Evolutionary conservation across 352 stramenopile species (phyloP), one percentile per base, ranked within the genome.

Genomic region (Phytophthora macrochlamydospora): DNA sequence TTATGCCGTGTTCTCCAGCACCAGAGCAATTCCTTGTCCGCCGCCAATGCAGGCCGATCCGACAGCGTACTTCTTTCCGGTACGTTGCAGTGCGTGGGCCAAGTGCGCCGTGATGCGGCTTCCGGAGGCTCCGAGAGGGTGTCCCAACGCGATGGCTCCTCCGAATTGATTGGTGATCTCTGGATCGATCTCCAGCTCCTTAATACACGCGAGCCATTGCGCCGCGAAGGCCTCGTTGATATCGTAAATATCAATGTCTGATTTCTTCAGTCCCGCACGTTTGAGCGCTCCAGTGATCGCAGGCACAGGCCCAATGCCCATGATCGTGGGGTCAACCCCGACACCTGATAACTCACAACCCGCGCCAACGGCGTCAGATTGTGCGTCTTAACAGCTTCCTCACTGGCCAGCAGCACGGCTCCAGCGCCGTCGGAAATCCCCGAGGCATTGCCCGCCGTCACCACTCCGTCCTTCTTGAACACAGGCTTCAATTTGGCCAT

Each of bases 171-270:
- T 99, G 3, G 85, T 90, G 67, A 97, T 95, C 13, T 86, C 83
- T 40, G 95, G 92, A 76, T 99, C 90, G 43, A 99, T 72, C 7
- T 95, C 92, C n/a, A 99, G 79, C 67, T 97, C 97, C 79, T 98
- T 98, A 65, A 97, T 89, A 65, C 97, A 99, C 14, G 97, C 84
- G 50, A 99, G 81, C 82, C 96, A 98, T 80, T 99, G 96, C 8
- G 95, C 89, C 7, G 97, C 97, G 77, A 99, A 99, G 11, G 98
- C 98, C 84, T 99, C 98, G 77, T 99, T 99, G 76, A 99, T 98
- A 81, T 99, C 97, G 12, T 98, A 83, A 42, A 98, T 90, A 77
- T 99, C 97, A 63, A 99, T 98, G 76, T 99, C 94, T 24, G 84
- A 73, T 46, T 99, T 76, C 40, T 79, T 80, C 32, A 99, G 79